Base-by-base conservation (phyloP, 2,329 filamentous ascomycete genomes). In the Leptographium lundbergii region DNA sequence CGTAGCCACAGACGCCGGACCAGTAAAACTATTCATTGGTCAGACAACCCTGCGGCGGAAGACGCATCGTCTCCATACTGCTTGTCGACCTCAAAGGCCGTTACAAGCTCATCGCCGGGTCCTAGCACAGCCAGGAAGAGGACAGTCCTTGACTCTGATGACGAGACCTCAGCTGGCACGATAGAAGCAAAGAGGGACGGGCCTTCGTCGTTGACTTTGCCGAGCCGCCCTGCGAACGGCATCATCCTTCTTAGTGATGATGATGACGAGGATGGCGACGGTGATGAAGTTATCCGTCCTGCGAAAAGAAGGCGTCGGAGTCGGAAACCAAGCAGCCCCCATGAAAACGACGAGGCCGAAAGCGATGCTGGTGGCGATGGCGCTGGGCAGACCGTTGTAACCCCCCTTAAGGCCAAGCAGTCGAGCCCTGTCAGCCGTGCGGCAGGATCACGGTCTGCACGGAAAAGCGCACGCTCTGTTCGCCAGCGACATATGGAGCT, bases 401-500 rank as follows among this genome's bases (percentile, higher is more conserved):
- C 59, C 4, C 51, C 54, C 27, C 25, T 27, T 22, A 48, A 47
- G 36, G 54, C 60, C 14, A 50, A 57, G 22, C 51, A 32, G 2
- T 27, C 57, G 7, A 53, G 50, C 3, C 52, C n/a, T 27, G 6
- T 47, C 4, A 29, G 22, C 39, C 25, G 56, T 27, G 25, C 54
- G 22, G 29, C 36, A 4, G 36, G 54, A 5, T 47, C 57, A 1
- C 60, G 60, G 14, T 61, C 60, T 22, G 57, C 48, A 4, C 60
- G 60, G 3, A 54, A 57, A n/a, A 56, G 59, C 22, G 47, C 63
- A 0, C 64, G 64, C 13, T 65, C 64, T 0, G 61, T 63, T 25
- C 66, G 67, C 29, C 63, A 69, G 54, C 67, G 64, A 25, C 66
- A 66, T 10, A 62, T 66, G 54, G 68, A 70, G 60, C 61, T 69